Conservation (phyloP, 2,329 filamentous ascomycete species). For the Trichophyton verrucosum region DNA sequence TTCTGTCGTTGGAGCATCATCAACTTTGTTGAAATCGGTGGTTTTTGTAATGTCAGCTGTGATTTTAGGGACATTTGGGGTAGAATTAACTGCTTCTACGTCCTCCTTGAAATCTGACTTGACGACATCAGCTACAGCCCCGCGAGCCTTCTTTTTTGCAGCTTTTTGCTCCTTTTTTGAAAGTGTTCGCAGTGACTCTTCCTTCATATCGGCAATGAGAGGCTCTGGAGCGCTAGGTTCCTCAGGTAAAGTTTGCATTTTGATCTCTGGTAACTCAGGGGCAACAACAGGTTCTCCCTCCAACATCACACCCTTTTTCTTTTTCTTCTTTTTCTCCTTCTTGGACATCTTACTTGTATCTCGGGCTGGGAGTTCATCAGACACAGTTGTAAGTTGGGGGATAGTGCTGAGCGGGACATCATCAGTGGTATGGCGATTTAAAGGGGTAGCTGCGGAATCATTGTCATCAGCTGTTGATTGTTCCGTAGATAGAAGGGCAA, state of each 20-base stretch:
- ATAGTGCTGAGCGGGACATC: not conserved
- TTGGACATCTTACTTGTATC: not conserved
- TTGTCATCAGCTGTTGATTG: not conserved
- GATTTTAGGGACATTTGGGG: not conserved
- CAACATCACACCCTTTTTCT: not conserved
- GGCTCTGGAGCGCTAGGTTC: not conserved
- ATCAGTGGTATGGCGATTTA: not conserved
- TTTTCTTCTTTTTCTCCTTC: slow-evolving; percentile 3
- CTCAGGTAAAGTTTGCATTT: not conserved
- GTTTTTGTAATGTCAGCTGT: not conserved
- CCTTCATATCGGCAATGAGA: not conserved
- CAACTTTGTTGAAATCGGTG: not conserved
- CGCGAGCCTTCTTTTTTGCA: not conserved
- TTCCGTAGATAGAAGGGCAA: not conserved
- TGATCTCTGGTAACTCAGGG: not conserved
- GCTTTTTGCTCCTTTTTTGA: not conserved
- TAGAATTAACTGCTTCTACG: not conserved
- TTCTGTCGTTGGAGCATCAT: not conserved
- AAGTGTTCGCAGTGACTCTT: no score
- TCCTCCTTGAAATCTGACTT: not conserved
- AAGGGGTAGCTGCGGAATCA: not conserved
- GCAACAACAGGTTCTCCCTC: not conserved
- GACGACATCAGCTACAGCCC: not conserved
- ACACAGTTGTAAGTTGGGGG: not conserved
- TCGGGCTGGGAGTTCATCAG: not conserved